Conservation (phyloP, 2,329 filamentous ascomycete species). For the Fusarium humuli region DNA sequence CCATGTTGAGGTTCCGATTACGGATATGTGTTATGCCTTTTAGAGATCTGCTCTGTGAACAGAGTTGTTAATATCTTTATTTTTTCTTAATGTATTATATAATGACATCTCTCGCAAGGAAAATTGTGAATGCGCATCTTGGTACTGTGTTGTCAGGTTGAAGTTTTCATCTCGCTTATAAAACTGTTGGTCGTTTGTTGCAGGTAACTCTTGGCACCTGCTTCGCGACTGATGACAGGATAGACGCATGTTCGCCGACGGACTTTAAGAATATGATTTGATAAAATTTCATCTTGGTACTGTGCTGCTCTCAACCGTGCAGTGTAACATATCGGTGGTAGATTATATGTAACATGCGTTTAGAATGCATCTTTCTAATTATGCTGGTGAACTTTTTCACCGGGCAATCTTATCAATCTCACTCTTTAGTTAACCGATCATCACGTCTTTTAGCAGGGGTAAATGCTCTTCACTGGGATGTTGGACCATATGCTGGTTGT, state of each 20-base stretch:
- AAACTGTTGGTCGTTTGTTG: too few species aligned
- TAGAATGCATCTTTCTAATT: too few species aligned
- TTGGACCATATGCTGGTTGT: neutral
- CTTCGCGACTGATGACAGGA: neutral
- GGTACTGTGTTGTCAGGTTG: neutral
- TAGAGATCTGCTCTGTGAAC: neutral
- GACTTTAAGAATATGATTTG: neutral
- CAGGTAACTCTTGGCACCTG: neutral
- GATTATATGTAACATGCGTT: too few species aligned
- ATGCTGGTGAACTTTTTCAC: too few species aligned
- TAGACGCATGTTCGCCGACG: neutral
- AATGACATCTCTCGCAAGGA: neutral
- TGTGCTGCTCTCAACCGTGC: neutral
- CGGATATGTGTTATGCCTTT: conserved; percentile 14
- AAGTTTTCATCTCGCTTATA: neutral
- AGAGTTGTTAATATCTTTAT: neutral
- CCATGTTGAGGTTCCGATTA: conserved; percentile 11
- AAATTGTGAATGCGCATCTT: neutral
- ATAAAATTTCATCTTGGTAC: accelerated
- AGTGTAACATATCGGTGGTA: too few species aligned
- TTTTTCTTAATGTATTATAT: neutral
- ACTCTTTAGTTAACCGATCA: too few species aligned
- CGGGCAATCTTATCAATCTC: too few species aligned
- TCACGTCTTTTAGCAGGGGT: too few species aligned
- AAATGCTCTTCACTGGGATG: too few species aligned